Conservation (phyloP, 108 stramenopile species). For the Conticribra weissflogii region DNA sequence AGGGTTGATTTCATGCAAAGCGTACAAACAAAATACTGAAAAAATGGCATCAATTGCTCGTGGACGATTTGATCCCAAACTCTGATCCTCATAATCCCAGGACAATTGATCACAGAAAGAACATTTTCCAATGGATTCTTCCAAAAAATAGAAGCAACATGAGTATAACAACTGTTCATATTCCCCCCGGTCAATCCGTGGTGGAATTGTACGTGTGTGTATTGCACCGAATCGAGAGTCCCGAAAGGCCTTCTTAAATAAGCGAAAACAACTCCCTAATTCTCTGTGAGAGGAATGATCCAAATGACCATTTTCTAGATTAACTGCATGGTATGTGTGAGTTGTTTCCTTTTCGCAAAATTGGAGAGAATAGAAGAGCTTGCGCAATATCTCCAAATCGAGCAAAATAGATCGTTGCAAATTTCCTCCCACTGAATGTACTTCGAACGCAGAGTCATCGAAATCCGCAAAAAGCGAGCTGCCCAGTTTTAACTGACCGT, state of each 20-base stretch:
- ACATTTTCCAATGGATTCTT: conserved; percentile 18
- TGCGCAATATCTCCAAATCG: conserved; percentile 24
- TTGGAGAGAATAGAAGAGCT: conserved; percentile 4
- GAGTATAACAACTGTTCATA: conserved; percentile 42
- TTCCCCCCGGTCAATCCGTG: conserved; percentile 43
- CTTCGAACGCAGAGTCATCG: conserved; percentile 21
- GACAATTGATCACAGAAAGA: background rate
- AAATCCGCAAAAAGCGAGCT: background rate
- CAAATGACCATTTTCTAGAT: too few species aligned
- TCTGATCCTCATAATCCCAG: background rate
- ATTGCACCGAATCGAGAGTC: conserved; percentile 34
- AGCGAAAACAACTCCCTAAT: conserved; percentile 14
- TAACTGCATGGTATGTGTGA: too few species aligned
- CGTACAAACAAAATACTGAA: conserved; percentile 35
- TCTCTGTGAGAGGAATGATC: background rate
- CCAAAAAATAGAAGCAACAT: conserved; percentile 32
- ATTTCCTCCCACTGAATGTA: conserved; percentile 27
- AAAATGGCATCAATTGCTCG: conserved; percentile 20
- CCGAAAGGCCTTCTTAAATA: conserved; percentile 32
- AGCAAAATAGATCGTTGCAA: conserved; percentile 38
- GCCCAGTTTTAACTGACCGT: background rate
- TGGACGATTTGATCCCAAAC: background rate
- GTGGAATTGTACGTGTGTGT: conserved; percentile 32
- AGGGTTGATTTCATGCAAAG: conserved; percentile 36
- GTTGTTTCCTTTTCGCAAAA: background rate